Percentiles rank a stretch among this genome's conserved stretches.
Conservation (phyloP, 2,329 filamentous ascomycete species). For the Pezicula neosporulosa region DNA sequence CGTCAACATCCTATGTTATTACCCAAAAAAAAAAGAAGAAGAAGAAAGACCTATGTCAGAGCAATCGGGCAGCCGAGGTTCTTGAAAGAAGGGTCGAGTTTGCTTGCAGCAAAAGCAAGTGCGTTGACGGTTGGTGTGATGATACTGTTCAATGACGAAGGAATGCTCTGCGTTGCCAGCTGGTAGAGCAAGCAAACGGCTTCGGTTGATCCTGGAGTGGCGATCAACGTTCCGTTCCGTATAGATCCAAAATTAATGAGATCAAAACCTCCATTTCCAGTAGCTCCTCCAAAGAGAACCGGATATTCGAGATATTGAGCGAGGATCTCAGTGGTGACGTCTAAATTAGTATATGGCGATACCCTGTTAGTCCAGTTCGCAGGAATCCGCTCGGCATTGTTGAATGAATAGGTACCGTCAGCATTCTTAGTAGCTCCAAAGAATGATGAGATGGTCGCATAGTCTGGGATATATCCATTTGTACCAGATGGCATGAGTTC, state of each 20-base stretch:
- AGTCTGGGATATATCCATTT: conserved; percentile 20
- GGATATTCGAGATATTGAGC: conserved; percentile 37
- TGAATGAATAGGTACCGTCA: conserved; percentile 34
- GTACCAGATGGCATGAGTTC: conserved; percentile 20
- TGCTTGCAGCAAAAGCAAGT: conserved; percentile 26
- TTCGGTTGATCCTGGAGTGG: conserved; percentile 19
- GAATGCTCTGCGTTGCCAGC: conserved; percentile 33
- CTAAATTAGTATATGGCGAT: conserved; percentile 26
- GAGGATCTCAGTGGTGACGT: conserved; percentile 35
- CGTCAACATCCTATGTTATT: not conserved
- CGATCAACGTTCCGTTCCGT: conserved; percentile 32
- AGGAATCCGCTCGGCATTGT: conserved; percentile 25
- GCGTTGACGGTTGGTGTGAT: conserved; percentile 32
- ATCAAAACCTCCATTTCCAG: conserved; percentile 34
- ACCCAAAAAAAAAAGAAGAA: too few relatives aligned
- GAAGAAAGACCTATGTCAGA: not conserved
- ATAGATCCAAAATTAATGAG: conserved; percentile 34
- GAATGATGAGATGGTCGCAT: conserved; percentile 20
- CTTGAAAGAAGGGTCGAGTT: conserved; percentile 26
- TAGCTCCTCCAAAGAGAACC: conserved; percentile 39
- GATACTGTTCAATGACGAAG: conserved; percentile 31
- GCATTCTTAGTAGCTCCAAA: conserved; percentile 37
- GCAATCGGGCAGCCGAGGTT: conserved; percentile 33
- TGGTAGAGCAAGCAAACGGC: conserved; percentile 40
- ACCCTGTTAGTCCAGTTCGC: conserved; percentile 20